Evolutionary conservation across 148 eudicot species (phyloP).

Genomic region (Dianthus caryophyllus): DNA sequence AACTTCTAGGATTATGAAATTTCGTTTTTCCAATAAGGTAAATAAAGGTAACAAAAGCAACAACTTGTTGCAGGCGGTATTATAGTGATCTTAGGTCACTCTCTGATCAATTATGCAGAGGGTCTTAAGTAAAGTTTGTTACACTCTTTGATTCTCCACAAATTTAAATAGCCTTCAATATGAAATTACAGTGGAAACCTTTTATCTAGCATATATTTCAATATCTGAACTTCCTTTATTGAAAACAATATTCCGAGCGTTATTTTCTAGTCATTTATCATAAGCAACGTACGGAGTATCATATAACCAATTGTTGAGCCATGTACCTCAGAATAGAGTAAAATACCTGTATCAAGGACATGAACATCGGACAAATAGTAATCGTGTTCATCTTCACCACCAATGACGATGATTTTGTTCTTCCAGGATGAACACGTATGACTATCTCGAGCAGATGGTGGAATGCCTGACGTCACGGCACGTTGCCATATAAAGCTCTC

Average conservation of each 20-base stretch:
- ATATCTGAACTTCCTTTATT: background rate
- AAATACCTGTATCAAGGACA: slow-evolving; percentile 90
- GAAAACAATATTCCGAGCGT: background rate
- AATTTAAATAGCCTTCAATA: background rate
- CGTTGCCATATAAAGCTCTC: slow-evolving; percentile 77
- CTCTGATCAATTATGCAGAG: background rate
- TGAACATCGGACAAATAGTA: slow-evolving; percentile 86
- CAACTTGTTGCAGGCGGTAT: background rate
- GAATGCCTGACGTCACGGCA: slow-evolving; percentile 58
- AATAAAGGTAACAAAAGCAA: background rate
- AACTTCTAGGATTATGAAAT: background rate
- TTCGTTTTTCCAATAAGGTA: background rate
- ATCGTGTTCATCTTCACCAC: slow-evolving; percentile 79
- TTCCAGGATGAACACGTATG: slow-evolving; percentile 93
- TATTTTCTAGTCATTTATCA: background rate
- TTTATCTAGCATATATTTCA: background rate
- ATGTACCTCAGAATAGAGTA: slow-evolving; percentile 4
- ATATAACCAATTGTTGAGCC: background rate
- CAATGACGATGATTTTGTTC: slow-evolving; percentile 76
- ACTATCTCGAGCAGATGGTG: slow-evolving; percentile 83
- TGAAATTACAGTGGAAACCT: background rate
- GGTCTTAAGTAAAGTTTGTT: too few relatives aligned
- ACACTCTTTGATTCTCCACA: background rate
- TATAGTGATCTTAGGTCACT: background rate
- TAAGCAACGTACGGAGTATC: background rate